These are phyloP conservation scores for Cercophora newfieldiana DNA, from an alignment of 495 filamentous ascomycete species.

Conservation along the genomic window DNA sequence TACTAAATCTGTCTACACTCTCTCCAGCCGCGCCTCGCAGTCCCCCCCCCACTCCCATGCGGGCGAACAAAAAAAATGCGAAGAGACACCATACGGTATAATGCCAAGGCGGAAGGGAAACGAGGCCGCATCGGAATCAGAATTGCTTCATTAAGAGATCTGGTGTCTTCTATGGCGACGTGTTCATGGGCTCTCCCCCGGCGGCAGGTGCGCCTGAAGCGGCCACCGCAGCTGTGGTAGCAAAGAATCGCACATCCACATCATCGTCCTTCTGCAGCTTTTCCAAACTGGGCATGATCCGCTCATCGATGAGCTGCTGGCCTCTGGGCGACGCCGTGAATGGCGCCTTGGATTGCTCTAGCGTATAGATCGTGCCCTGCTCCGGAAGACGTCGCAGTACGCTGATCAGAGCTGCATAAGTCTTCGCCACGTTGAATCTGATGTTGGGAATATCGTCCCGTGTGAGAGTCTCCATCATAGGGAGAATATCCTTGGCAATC, in stretches of 20 bases:
- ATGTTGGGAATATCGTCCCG: slow-evolving; percentile 97
- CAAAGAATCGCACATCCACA: slow-evolving; percentile 96
- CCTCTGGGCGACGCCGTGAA: slow-evolving; percentile 66
- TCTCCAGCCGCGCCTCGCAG: background rate
- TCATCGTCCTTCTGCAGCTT: slow-evolving; percentile 96
- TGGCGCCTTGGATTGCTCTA: slow-evolving; percentile 74
- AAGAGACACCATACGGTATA: background rate
- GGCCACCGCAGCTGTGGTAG: slow-evolving; percentile 53
- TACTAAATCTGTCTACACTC: background rate
- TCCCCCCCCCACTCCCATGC: background rate
- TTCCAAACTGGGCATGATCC: slow-evolving; percentile 84
- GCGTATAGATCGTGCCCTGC: slow-evolving; percentile 76
- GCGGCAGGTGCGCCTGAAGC: slow-evolving; percentile 33
- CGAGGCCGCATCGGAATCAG: background rate
- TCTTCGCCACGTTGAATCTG: slow-evolving; percentile 98
- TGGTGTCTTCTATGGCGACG: slow-evolving; percentile 53
- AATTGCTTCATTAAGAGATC: slow-evolving; percentile 33
- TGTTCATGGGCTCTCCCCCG: slow-evolving; percentile 59
- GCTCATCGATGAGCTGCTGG: slow-evolving; percentile 80
- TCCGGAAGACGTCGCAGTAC: slow-evolving; percentile 87
- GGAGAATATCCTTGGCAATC: slow-evolving; percentile 88
- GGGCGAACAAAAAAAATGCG: background rate
- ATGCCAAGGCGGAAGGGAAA: background rate
- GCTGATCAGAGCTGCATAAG: slow-evolving; percentile 83
- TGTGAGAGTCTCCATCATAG: slow-evolving; percentile 92